phyloP scores from a whole-genome alignment of 345 rosid species.

The Gossypium turneri region DNA sequence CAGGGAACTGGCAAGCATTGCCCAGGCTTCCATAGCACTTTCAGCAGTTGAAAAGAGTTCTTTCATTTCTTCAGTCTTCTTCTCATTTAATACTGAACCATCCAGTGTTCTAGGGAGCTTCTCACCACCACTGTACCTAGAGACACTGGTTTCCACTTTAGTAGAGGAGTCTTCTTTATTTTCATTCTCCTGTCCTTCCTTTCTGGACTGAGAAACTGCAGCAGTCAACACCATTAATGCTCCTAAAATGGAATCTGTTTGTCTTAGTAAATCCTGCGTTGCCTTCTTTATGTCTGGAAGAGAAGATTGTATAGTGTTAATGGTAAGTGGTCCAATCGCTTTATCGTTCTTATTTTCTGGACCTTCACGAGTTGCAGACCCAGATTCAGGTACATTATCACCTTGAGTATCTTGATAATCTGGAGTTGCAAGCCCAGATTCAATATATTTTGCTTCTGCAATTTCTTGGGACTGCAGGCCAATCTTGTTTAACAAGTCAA shows the following conservation, averaged over 20 bases:
- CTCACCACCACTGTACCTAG: constrained; percentile 27
- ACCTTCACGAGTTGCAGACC: constrained; percentile 55
- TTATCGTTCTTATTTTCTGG: constrained; percentile 37
- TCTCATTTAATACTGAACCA: constrained; percentile 44
- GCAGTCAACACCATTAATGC: constrained; percentile 83
- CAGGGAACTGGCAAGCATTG: constrained; percentile 90
- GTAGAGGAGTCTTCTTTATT: constrained; percentile 18
- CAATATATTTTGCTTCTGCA: constrained; percentile 72
- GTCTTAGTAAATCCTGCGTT: constrained; percentile 69
- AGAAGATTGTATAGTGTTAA: constrained; percentile 49
- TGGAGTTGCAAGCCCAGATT: constrained; percentile 84
- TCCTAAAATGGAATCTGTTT: constrained; percentile 85
- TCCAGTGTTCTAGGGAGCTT: constrained; percentile 38
- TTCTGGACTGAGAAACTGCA: constrained; percentile 62
- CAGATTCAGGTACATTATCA: constrained; percentile 69
- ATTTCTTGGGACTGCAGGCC: constrained; percentile 68
- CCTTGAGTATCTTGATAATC: constrained; percentile 32
- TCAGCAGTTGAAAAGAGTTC: constrained; percentile 78
- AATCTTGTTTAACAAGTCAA: constrained; percentile 60
- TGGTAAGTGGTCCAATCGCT: constrained; percentile 29
- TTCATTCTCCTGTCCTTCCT: constrained; percentile 39
- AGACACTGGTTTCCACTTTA: constrained; percentile 19
- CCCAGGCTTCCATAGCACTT: constrained; percentile 99
- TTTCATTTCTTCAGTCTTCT: constrained; percentile 85
- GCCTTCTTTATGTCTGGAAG: constrained; percentile 74